These are phyloP conservation scores for Hyphopichia burtonii DNA, from an alignment of 1,139 yeast genomes.

Conservation along the genomic window DNA sequence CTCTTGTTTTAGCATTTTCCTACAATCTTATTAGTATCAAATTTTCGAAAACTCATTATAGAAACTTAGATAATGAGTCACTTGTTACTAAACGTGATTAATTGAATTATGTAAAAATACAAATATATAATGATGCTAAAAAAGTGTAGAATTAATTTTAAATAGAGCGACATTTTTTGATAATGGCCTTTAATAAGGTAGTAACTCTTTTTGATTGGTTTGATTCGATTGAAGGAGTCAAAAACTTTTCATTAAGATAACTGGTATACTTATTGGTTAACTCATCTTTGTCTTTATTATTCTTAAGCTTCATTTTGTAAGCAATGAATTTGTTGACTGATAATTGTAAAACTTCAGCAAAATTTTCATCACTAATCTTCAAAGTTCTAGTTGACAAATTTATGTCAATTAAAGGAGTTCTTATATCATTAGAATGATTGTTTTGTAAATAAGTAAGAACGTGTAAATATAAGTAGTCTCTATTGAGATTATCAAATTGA, in stretches of 20 bases:
- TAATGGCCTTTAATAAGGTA: constrained; percentile 38
- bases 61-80: constrained; percentile 26
- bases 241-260: constrained; percentile 31
- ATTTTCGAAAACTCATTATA: constrained; percentile 16
- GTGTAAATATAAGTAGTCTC: constrained; percentile 65
- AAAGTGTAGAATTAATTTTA: constrained; percentile 1
- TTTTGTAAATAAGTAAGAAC: constrained; percentile 52
- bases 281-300: constrained; percentile 31
- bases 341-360: constrained; percentile 62
- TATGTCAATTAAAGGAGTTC: constrained; percentile 55
- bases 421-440: constrained; percentile 34
- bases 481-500: constrained; percentile 65
- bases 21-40: constrained; percentile 23
- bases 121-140: background rate
- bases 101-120: background rate
- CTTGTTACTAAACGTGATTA: constrained; percentile 27
- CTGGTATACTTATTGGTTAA: constrained; percentile 48
- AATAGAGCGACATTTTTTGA: constrained; percentile 31
- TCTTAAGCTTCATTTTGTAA: constrained; percentile 45
- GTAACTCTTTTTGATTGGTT: constrained; percentile 21
- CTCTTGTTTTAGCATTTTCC: constrained; percentile 22
- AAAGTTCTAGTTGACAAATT: constrained; percentile 66
- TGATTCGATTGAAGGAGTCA: constrained; percentile 14
- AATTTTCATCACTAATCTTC: constrained; percentile 31
- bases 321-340: constrained; percentile 73